Base-by-base conservation (phyloP, 2,329 filamentous ascomycete species). In the Cytospora piceicola region DNA sequence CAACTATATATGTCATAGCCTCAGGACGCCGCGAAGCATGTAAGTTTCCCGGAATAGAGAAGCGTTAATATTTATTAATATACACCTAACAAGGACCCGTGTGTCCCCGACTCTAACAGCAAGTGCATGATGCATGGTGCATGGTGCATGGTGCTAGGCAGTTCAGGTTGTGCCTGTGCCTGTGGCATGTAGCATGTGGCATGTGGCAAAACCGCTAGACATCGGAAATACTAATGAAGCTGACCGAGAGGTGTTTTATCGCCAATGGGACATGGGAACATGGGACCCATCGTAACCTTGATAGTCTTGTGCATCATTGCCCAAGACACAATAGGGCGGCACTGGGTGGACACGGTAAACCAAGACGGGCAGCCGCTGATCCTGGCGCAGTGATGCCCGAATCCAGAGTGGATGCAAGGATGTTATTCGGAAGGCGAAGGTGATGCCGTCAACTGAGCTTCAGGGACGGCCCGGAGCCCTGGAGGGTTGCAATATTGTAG, bases 241-340 rank as follows among this genome's bases (percentile, higher is more conserved):
- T 22, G 34, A 32, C 30, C 30, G 30, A 32, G 4, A 9, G 9
- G 4, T 32, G 5, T 36, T 27, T 54, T 39, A 27, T 49, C 36
- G 27, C 29, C 27, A 49, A 62, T 49, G 52, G 60, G n/a, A n/a
- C n/a, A n/a, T n/a, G n/a, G n/a, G n/a, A n/a, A n/a, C n/a, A n/a
- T n/a, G n/a, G n/a, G n/a, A 30, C 42, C 42, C 60, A 56, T 36
- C 53, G 53, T 57, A 53, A 63, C 60, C 60, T 24, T 27, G 30
- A 63, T 57, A 57, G 60, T 63, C 60, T 56, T 51, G 39, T 54
- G 56, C 53, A 63, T 51, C 53, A 57, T 57, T 51, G 39, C 39
- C 42, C 53, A 14, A 63, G 39, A 30, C n/a, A 56, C 52, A 34
- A 12, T 61, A 55, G 34, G 24, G 39, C 32, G 30, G n/a, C 42